Evolutionary conservation across 305 asterid species (phyloP), one percentile per base, ranked within the genome.

Genomic region (Ajuga reptans): DNA sequence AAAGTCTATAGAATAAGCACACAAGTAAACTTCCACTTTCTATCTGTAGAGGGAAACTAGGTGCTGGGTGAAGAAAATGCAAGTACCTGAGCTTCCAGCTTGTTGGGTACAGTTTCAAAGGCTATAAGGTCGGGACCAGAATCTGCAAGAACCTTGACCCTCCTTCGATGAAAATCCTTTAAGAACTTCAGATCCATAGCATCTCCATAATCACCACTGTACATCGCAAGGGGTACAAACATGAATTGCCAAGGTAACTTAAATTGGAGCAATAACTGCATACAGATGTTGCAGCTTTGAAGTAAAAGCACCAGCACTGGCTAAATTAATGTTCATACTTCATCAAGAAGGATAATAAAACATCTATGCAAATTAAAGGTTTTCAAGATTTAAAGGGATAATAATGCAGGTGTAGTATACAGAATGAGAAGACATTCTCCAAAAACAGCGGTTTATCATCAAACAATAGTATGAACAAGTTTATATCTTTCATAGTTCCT

Each of bases 81-180:
- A 8, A 50, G 58, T 81, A 91, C 99, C 97, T 86, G 89, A 72
- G 97, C 95, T 84, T 93, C 99, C 42, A 93, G 79, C 78, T 81
- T 87, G 84, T 93, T 91, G 51, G 99, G 97, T 63, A 93, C 87
- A 39, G 99, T 93, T 83, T 93, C 99, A 64, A 93, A 91, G 34
- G 96, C 99, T 64, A 93, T 84, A 47, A 93, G 79, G 82, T 93
- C 97, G 68, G 97, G 91, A 71, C 91, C 92, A 66, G 96, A 77
- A 53, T 89, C 91, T 52, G 87, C 96, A 67, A 93, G 96, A 85
- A 93, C 78, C 84, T 91, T 86, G 57, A 93, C 87, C 76, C 97
- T 91, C 78, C 86, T 81, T 58, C 96, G 85, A 64, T 93, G 99
- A 79, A 93, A 93, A 72, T 84, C 83, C 81, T 91, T 93, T 52